Conservation (phyloP, 2,329 filamentous ascomycete genomes). For the Tolypocladium tundrense region DNA sequence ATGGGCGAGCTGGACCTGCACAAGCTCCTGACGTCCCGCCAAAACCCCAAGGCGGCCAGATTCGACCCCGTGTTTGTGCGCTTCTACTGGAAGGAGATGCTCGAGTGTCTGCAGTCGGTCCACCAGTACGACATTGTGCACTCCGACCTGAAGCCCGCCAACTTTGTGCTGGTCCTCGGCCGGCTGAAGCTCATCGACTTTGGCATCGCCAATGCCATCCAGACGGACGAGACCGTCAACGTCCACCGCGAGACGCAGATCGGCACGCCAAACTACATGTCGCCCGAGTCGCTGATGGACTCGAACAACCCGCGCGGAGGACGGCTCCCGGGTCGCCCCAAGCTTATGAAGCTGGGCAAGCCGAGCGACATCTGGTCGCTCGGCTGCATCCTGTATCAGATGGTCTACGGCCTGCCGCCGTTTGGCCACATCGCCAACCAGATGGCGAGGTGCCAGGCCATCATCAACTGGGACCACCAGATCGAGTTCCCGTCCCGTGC, state of each 20-base stretch:
- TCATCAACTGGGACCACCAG: slow-evolving; percentile 65
- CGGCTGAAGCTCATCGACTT: slow-evolving; percentile 95
- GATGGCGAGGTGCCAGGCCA: slow-evolving; percentile 77
- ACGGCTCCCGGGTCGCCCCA: slow-evolving; percentile 36
- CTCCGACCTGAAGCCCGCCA: slow-evolving; percentile 92
- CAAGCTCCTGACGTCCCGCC: slow-evolving; percentile 64
- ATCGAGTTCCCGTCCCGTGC: slow-evolving; percentile 65
- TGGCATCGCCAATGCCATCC: slow-evolving; percentile 94
- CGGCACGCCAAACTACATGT: slow-evolving; percentile 98
- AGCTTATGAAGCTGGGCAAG: slow-evolving; percentile 92
- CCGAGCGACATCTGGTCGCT: slow-evolving; percentile 93
- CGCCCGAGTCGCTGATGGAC: slow-evolving; percentile 85
- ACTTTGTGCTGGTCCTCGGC: slow-evolving; percentile 88
- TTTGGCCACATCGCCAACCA: slow-evolving; percentile 87
- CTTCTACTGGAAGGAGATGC: slow-evolving; percentile 99
- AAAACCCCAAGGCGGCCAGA: slow-evolving; percentile 60
- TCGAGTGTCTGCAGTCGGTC: slow-evolving; percentile 84
- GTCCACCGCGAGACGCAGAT: slow-evolving; percentile 93
- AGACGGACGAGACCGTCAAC: slow-evolving; percentile 91
- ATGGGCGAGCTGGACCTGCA: slow-evolving; percentile 91
- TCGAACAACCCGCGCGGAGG: slow-evolving; percentile 55
- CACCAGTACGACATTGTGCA: slow-evolving; percentile 90
- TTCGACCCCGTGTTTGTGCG: slow-evolving; percentile 87
- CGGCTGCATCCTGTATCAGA: slow-evolving; percentile 94
- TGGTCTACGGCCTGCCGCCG: slow-evolving; percentile 94